Base-by-base conservation (phyloP, 2,329 filamentous ascomycete species). In the Alternaria longipes region DNA sequence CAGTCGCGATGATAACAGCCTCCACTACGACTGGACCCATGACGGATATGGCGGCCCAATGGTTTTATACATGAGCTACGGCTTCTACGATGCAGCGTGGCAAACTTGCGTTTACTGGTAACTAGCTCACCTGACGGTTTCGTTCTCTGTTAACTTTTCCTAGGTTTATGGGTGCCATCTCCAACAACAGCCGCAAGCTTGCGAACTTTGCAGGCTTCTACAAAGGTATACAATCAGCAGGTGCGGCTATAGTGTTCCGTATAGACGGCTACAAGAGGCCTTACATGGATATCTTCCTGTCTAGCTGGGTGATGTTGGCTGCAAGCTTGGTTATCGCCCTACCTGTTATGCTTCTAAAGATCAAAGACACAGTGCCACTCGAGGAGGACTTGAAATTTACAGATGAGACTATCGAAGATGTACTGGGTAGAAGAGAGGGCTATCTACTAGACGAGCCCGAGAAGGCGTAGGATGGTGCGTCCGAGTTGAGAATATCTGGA, bases 131-230 rank as follows among this genome's bases (percentile, higher is more conserved):
- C 20, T 4, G 5, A 40, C 46, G 8, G 32, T 16, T 4, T 3
- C 11, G 8, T 12, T 41, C 16, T 26, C 14, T 26, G 56, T 54
- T 66, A 52, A 68, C 41, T 3, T 4, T 5, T 26, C 8, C 63
- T 61, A 91, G 89, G 90, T 93, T 91, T 82, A 96, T 97, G 90
- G 94, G 93, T 51, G 88, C 93, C 8, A 85, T 97, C 38, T 93
- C 90, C 74, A 97, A 97, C 86, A 95, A 94, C 63, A 88, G 91
- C 63, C 92, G 93, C 79, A 94, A 92, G 78, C 86, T 93, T 7
- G 93, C 94, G 81, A 96, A 97, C 83, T 90, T 93, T 73, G 90
- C 92, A 32, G 93, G 91, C 62, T 93, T 91, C 82, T 94, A 94
- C 85, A 94, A 94, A 81, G 89, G 89, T 51, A 90, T 96, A 66